Evolutionary conservation across 2,329 filamentous ascomycete species (phyloP), one percentile per base, ranked within the genome.

Genomic region (Neofusicoccum parvum): DNA sequence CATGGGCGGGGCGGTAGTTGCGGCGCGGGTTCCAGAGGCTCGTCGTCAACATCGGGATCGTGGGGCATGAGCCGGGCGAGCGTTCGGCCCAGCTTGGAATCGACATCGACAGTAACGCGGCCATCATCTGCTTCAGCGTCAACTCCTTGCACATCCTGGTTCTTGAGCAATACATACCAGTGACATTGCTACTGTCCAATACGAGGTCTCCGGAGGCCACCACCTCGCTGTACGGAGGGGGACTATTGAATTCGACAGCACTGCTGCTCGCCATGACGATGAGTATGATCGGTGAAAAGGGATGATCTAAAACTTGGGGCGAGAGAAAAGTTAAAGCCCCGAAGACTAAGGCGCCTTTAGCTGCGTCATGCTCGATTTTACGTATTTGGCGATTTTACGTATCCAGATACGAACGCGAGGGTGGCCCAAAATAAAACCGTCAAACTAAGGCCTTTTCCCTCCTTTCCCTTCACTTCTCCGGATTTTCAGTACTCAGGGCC

Each of bases 51-150:
- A 20, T 20, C 20, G 20, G 20, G 56, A 11, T 62, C n/a, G 11
- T n/a, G 27, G 60, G 56, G 43, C n/a, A 62, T 62, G 27, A 62
- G 41, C 15, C 54, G 20, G 20, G 54, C 54, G 7, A 59, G 41
- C 20, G 43, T 37, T 14, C 43, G 14, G 14, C 23, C 54, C 12
- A 72, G 67, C 15, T 65, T 49, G 6, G 71, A 71, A 14, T 72
- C 58, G 23, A 74, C 68, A 58, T 73, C 69, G 43, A 74, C 72
- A 15, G 72, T 65, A 46, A 74, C 68, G 36, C 70, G 70, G 45
- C 72, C 72, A 56, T 74, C 43, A 10, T 59, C 54, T 59, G 23
- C 6, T 7, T 1, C 7, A 1, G 2, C 0, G 15, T 59, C 14
- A 59, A 39, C 23, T n/a, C 23, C 20, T 12, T 4, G 14, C 14